A percentile compares a stretch with the other conserved stretches of the same genome.
Conservation (phyloP, 257 asterid species). For the Jacaranda copaia region DNA sequence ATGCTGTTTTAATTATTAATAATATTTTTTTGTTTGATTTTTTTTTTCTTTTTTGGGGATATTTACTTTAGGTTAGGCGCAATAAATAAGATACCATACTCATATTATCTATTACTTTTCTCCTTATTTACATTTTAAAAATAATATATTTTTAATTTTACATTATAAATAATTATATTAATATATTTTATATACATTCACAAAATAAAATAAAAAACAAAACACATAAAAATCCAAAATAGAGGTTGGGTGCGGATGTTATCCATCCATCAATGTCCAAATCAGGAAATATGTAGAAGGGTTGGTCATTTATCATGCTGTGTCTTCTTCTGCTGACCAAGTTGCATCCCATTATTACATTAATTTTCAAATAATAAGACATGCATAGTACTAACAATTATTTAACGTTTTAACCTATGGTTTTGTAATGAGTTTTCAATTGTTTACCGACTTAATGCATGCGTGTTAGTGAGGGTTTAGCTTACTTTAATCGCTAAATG, state of each 20-base stretch:
- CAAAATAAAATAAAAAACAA: no score
- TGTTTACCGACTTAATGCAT: conserved; percentile 21
- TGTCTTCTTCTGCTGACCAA: conserved; percentile 20
- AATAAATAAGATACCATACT: conserved; percentile 14
- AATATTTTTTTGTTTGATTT: conserved; percentile 18
- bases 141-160: no score
- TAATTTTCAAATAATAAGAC: not conserved
- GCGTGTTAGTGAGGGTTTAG: conserved; percentile 28
- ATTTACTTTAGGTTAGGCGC: conserved; percentile 32
- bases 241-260: not conserved
- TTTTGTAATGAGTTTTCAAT: not conserved
- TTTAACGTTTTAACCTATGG: not conserved
- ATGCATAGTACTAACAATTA: not conserved
- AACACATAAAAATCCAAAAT: no score
- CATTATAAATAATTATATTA: no score
- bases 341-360: not conserved
- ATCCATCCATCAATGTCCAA: conserved; percentile 24
- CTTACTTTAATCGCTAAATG: conserved; percentile 13
- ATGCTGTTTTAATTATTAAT: conserved; percentile 4
- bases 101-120: conserved; percentile 1
- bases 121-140: conserved; percentile 13
- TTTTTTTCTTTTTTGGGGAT: not conserved
- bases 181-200: no score
- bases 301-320: conserved; percentile 30
- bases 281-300: conserved; percentile 33